Evolutionary conservation across 768 basidiomycete genomes (phyloP).

Genomic region (Imleria badia): DNA sequence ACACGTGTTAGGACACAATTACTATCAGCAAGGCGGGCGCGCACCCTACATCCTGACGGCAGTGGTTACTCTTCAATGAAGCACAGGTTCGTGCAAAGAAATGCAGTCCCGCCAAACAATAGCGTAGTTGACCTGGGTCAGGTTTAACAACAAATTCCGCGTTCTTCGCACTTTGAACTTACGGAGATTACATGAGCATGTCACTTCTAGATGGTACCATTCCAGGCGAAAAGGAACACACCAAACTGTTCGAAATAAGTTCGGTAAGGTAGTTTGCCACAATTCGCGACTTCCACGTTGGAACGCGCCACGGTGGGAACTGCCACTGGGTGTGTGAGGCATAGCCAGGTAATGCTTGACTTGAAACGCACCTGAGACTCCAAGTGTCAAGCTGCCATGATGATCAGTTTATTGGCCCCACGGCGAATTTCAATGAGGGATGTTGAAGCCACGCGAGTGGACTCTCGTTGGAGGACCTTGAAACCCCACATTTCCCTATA

Average conservation of each 20-base stretch:
- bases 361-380: neutral
- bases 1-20: conserved; percentile 28
- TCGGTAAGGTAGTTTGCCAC: neutral
- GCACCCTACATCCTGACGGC: conserved; percentile 11
- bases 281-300: conserved; percentile 7
- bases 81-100: conserved; percentile 18
- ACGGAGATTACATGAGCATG: conserved; percentile 26
- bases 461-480: too few relatives aligned
- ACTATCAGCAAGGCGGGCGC: conserved; percentile 10
- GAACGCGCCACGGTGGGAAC: neutral
- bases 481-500: conserved; percentile 5
- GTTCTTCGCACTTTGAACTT: neutral
- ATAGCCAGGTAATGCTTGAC: neutral
- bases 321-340: neutral
- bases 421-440: neutral
- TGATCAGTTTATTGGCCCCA: neutral
- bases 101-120: conserved; percentile 1
- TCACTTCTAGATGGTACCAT: conserved; percentile 7
- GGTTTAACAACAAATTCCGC: neutral
- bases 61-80: neutral
- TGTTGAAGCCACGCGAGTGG: neutral
- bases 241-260: neutral
- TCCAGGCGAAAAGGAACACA: conserved; percentile 7
- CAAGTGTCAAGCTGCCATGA: neutral
- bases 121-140: neutral